Evolutionary conservation across 768 basidiomycete genomes (phyloP), one percentile per base, ranked within the genome.

Genomic region (Coprinopsis marcescibilis): DNA sequence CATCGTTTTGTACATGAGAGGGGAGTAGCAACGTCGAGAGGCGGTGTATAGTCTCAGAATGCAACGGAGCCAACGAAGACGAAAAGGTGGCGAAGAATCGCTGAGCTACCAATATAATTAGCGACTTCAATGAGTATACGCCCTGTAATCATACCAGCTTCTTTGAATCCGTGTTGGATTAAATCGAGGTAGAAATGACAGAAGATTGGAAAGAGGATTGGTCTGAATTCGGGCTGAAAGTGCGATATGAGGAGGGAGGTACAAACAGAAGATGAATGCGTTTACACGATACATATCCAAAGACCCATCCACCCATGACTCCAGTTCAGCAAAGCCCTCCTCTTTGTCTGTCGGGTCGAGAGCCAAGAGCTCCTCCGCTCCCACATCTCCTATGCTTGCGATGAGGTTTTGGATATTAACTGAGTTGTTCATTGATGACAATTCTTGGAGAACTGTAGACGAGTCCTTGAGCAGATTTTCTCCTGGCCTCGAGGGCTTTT

Each of bases 101-200:
- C 33, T 81, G 70, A 14, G 89, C 93, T 92, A 52, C 27, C 29
- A 52, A 54, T 40, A 43, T 44, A 20, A 42, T 47, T 15, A 56
- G n/a, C 45, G 10, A 46, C 32, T 37, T 33, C 41, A 43, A 19
- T 24, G 38, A 12, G 32, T 12, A 23, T 5, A 36, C 14, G 45
- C 34, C 14, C 38, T 36, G 37, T 39, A 24, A 34, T 15, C 40
- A 66, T 83, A 86, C 94, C 94, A 53, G 93, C 87, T 60, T 90
- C 87, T 59, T 87, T 84, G 64, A 89, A 91, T 8, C 90, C 92
- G 42, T 84, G 81, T 56, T 92, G 85, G 38, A 98, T 82, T 40
- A 99, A 76, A 62, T 97, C 95, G 24, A 99, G 73, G 63, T 95
- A 97, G 61, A 97, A 97, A 65, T 99, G 92, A 41, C 89, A 91